Conservation (phyloP, 352 stramenopile species). For the Phytopythium kandeliae region DNA sequence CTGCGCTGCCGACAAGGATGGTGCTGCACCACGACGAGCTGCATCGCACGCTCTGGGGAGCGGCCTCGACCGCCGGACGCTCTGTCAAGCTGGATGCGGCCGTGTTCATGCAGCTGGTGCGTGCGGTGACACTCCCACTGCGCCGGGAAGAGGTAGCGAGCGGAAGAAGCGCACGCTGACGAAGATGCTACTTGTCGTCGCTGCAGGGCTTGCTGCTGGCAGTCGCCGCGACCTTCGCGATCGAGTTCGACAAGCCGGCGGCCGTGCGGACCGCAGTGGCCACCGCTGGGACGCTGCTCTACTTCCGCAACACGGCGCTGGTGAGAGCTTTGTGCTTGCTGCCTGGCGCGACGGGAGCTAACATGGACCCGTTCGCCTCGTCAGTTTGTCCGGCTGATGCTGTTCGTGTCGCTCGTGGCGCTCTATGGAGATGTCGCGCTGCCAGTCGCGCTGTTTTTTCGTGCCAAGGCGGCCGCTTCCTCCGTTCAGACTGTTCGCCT, state of each 20-base stretch:
- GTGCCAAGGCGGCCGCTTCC: slow-evolving; percentile 3
- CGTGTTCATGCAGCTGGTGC: slow-evolving; percentile 48
- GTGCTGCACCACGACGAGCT: slow-evolving; percentile 59
- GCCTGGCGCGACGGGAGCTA: not conserved
- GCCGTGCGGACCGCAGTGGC: slow-evolving; percentile 34
- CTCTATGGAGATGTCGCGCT: slow-evolving; percentile 56
- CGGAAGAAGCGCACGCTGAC: too few species aligned
- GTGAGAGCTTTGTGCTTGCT: slow-evolving; percentile 20
- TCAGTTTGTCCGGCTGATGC: slow-evolving; percentile 53
- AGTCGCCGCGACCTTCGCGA: slow-evolving; percentile 19
- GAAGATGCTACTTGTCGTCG: not conserved
- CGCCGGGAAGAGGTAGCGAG: too few species aligned
- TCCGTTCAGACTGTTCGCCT: slow-evolving; percentile 15
- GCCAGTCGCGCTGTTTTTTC: slow-evolving; percentile 20
- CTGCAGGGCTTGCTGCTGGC: slow-evolving; percentile 32
- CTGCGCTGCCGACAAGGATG: slow-evolving; percentile 21
- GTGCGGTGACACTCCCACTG: too few species aligned
- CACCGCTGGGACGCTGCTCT: slow-evolving; percentile 26
- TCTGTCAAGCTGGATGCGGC: slow-evolving; percentile 29
- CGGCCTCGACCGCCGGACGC: slow-evolving; percentile 32
- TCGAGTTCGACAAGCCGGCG: slow-evolving; percentile 53
- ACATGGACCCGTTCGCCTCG: too few species aligned
- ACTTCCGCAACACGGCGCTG: slow-evolving; percentile 60
- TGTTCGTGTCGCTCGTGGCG: slow-evolving; percentile 46
- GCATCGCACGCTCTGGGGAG: slow-evolving; percentile 54